Conservation (phyloP, 2,329 filamentous ascomycete genomes). For the Monilinia laxa region DNA sequence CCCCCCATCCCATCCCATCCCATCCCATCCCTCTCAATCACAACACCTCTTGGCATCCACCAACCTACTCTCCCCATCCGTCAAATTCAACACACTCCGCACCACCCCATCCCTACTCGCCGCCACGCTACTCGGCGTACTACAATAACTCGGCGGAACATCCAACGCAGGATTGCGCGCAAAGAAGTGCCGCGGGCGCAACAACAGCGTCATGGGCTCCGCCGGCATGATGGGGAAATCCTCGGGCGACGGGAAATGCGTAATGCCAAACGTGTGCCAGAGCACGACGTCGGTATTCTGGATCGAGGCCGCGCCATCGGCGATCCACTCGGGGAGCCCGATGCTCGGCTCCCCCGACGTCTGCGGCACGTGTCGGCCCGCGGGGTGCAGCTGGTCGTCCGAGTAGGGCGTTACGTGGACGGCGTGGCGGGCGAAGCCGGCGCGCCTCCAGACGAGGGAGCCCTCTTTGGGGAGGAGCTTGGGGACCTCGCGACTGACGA, state of each 20-base stretch:
- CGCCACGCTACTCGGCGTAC: slow-evolving; percentile 68
- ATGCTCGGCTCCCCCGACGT: slow-evolving; percentile 49
- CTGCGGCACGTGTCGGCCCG: slow-evolving; percentile 60
- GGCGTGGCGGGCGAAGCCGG: slow-evolving; percentile 57
- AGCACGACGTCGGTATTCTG: slow-evolving; percentile 84
- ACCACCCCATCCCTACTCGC: slow-evolving; percentile 25
- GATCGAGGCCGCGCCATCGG: slow-evolving; percentile 64
- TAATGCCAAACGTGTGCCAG: slow-evolving; percentile 92
- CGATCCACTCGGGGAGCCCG: slow-evolving; percentile 48
- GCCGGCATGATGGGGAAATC: slow-evolving; percentile 92
- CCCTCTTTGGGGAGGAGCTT: slow-evolving; percentile 75
- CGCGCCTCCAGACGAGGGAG: slow-evolving; percentile 66
- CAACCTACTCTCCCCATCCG: slow-evolving; percentile 20
- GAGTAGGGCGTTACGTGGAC: slow-evolving; percentile 65
- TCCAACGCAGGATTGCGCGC: slow-evolving; percentile 58
- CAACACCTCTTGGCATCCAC: slow-evolving; percentile 19
- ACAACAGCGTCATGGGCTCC: slow-evolving; percentile 70
- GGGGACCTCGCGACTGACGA: slow-evolving; percentile 83
- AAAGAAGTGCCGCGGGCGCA: slow-evolving; percentile 61
- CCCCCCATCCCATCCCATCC: accelerated
- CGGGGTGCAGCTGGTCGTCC: slow-evolving; percentile 59
- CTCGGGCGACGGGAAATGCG: slow-evolving; percentile 84
- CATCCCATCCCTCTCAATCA: background rate
- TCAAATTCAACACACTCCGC: slow-evolving; percentile 20
- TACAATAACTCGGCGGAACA: slow-evolving; percentile 64